Conservation (phyloP, 2,329 filamentous ascomycete species). For the Ophiostoma populinum region DNA sequence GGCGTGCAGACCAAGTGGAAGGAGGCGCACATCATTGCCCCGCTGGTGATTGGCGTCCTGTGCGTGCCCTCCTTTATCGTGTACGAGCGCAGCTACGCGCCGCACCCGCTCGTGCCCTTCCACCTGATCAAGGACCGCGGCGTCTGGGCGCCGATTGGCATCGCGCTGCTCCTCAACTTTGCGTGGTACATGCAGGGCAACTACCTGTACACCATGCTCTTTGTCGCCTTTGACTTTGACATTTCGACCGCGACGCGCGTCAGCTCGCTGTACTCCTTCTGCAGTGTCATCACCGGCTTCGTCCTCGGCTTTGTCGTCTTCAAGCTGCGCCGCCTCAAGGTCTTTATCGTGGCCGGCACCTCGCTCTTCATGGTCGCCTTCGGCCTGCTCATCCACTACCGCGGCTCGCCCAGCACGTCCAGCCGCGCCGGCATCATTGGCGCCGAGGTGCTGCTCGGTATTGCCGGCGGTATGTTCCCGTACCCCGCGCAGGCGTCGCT, state of each 20-base stretch:
- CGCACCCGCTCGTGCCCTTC: constrained; percentile 43
- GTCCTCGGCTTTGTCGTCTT: constrained; percentile 38
- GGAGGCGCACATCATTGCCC: constrained; percentile 23
- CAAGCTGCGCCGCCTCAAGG: constrained; percentile 40
- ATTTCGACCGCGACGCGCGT: constrained; percentile 39
- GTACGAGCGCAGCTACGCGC: constrained; percentile 26
- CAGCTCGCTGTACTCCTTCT: constrained; percentile 38
- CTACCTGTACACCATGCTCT: constrained; percentile 45
- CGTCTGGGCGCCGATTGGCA: constrained; percentile 46
- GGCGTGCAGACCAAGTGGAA: constrained; percentile 23
- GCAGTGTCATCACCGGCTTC: constrained; percentile 39
- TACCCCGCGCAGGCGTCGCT: constrained; percentile 30
- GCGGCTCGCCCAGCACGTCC: constrained; percentile 28
- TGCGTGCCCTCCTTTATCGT: constrained; percentile 33
- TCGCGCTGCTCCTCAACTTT: constrained; percentile 38
- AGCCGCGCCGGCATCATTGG: constrained; percentile 41
- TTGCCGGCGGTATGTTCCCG: constrained; percentile 45
- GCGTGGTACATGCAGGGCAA: constrained; percentile 46
- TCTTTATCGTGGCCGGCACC: constrained; percentile 45
- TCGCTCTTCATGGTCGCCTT: constrained; percentile 46
- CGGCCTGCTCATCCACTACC: constrained; percentile 44
- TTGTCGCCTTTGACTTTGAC: constrained; percentile 43
- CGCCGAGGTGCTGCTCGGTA: constrained; percentile 43
- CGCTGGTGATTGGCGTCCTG: constrained; percentile 26
- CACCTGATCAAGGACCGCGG: constrained; percentile 41